Conservation (phyloP, 139 green algal species). For the Pleodorina starrii region DNA sequence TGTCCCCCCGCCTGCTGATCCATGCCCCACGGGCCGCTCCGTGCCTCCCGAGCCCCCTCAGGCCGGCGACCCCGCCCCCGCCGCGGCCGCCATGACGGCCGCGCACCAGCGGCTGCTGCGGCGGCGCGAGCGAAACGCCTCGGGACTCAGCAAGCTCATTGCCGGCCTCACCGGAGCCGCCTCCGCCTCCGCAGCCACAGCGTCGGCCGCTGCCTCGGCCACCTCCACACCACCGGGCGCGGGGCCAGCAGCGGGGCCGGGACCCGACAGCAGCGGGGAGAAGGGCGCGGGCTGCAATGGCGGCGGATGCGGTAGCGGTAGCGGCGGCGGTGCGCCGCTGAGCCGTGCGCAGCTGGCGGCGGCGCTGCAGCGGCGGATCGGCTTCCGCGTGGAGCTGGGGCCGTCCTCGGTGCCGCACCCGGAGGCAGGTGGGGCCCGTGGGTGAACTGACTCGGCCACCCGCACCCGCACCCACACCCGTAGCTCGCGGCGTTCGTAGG, state of each 20-base stretch:
- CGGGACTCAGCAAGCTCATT: slow-evolving; percentile 35
- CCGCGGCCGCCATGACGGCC: neutral
- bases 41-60: too few species aligned
- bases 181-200: neutral
- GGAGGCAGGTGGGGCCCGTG: slow-evolving; percentile 25
- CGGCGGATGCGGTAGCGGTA: neutral
- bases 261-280: neutral
- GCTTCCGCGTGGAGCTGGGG: slow-evolving; percentile 22
- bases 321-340: neutral
- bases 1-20: too few species aligned
- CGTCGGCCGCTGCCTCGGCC: neutral
- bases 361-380: slow-evolving; percentile 15
- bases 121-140: neutral
- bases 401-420: slow-evolving; percentile 42
- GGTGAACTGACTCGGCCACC: too few species aligned
- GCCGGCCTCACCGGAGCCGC: neutral
- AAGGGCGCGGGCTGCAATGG: neutral
- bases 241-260: too few species aligned
- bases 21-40: too few species aligned
- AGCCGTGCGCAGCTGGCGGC: slow-evolving; percentile 6
- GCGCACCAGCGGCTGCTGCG: neutral
- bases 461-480: too few species aligned
- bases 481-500: too few species aligned
- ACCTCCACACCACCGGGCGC: too few species aligned
- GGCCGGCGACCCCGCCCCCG: slow-evolving; percentile 21